Evolutionary conservation across 305 asterid genomes (phyloP).

Genomic region (Fraxinus dipetala): DNA sequence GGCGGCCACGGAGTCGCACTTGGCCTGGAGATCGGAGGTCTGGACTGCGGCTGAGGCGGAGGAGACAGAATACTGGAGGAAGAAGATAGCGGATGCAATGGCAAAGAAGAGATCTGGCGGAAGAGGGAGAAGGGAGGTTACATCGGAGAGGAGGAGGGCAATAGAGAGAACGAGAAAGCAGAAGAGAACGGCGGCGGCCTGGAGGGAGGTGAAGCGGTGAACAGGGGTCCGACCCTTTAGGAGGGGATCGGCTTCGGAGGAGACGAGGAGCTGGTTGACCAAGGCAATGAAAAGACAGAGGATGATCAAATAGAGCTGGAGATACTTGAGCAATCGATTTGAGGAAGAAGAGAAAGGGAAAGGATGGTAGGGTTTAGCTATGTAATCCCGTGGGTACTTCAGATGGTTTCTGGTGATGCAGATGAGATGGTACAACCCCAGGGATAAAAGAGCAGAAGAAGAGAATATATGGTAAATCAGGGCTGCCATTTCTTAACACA

Average conservation of each 20-base stretch:
- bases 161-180: constrained; percentile 62
- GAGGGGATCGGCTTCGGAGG: constrained; percentile 79
- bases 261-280: constrained; percentile 51
- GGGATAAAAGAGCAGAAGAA: constrained; percentile 58
- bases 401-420: constrained; percentile 67
- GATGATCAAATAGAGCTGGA: constrained; percentile 63
- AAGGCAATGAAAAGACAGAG: constrained; percentile 54
- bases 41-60: constrained; percentile 62
- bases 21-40: constrained; percentile 85
- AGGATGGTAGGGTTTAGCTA: constrained; percentile 74
- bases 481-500: constrained; percentile 50
- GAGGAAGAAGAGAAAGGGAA: constrained; percentile 37
- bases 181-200: constrained; percentile 56
- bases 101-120: constrained; percentile 72
- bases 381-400: constrained; percentile 71
- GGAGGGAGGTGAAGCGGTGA: constrained; percentile 77
- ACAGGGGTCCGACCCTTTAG: constrained; percentile 82
- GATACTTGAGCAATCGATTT: constrained; percentile 42
- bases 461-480: constrained; percentile 67
- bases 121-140: constrained; percentile 59
- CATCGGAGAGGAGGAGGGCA: constrained; percentile 53
- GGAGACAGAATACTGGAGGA: constrained; percentile 56
- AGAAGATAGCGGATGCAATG: constrained; percentile 59
- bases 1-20: constrained; percentile 60
- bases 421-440: constrained; percentile 79